Percentiles rank a stretch among this genome's conserved stretches.
phyloP scores from a whole-genome alignment of 2,329 filamentous ascomycete genomes.

The Simplicillium aogashimaense region DNA sequence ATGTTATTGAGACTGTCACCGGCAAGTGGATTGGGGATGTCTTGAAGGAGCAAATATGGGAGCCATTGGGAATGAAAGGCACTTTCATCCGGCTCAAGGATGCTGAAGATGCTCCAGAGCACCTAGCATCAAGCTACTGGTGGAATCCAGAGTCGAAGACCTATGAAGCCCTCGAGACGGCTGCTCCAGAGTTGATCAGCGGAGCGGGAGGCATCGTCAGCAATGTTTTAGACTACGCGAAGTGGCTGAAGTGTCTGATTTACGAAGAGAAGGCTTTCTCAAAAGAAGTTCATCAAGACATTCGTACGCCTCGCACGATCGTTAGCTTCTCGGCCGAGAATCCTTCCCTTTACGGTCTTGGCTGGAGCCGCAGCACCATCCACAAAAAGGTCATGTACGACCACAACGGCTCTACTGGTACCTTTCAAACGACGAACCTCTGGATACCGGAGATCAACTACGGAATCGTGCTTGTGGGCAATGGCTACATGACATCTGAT shows the following conservation, averaged over 20 bases:
- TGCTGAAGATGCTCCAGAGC: constrained; percentile 12
- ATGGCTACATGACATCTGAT: not conserved
- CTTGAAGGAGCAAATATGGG: constrained; percentile 30
- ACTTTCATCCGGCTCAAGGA: constrained; percentile 23
- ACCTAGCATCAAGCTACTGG: constrained; percentile 31
- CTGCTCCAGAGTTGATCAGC: constrained; percentile 17
- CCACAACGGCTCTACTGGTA: constrained; percentile 1
- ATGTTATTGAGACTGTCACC: constrained; percentile 34
- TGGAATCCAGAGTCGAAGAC: constrained; percentile 19
- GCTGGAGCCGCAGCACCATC: not conserved
- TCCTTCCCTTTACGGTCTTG: not conserved
- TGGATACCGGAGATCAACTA: constrained; percentile 2
- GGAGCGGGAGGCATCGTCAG: constrained; percentile 33
- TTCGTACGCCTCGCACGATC: constrained; percentile 3
- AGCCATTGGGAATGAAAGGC: constrained; percentile 34
- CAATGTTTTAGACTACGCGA: constrained; percentile 37
- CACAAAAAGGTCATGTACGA: not conserved
- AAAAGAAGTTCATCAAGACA: constrained; percentile 13
- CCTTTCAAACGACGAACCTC: not conserved
- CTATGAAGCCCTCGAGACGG: constrained; percentile 15
- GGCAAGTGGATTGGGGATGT: constrained; percentile 26
- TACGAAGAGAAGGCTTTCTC: constrained; percentile 15
- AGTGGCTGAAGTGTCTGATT: constrained; percentile 40
- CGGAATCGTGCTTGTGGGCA: constrained; percentile 1
- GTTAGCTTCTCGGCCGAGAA: not conserved